phyloP scores from a whole-genome alignment of 495 filamentous ascomycete genomes.

The Penicillium canariense region DNA sequence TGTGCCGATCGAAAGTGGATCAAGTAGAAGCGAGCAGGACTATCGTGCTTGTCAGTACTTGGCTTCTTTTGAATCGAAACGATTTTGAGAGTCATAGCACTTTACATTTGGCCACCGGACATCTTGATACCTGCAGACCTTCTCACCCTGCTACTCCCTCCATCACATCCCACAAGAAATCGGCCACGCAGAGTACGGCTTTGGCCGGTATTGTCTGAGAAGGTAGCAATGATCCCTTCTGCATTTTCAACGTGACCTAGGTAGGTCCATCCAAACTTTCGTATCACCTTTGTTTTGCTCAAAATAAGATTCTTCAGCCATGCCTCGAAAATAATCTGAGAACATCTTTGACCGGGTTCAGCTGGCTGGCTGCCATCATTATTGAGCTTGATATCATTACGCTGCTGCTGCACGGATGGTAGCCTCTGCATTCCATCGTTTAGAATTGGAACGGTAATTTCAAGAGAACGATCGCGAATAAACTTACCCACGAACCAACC shows the following conservation, averaged over 20 bases:
- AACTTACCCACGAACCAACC: constrained; percentile 11
- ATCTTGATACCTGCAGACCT: constrained; percentile 18
- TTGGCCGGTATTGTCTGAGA: constrained; percentile 10
- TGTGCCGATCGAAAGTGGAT: constrained; percentile 34
- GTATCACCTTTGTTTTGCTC: constrained; percentile 1
- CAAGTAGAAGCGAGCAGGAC: constrained; percentile 20
- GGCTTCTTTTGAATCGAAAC: no score
- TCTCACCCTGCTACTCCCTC: constrained; percentile 23
- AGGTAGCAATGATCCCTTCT: constrained; percentile 10
- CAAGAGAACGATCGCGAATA: not conserved
- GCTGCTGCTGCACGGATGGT: not conserved
- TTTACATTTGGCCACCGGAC: constrained; percentile 25
- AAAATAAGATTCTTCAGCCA: constrained; percentile 14
- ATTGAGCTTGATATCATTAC: not conserved
- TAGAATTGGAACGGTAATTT: no score
- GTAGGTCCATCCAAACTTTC: constrained; percentile 16
- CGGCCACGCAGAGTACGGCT: constrained; percentile 6
- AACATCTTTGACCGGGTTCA: constrained; percentile 20
- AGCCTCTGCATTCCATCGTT: no score
- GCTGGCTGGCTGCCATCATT: constrained; percentile 15
- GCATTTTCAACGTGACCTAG: constrained; percentile 12
- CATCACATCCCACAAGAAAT: constrained; percentile 29
- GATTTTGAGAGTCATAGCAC: constrained; percentile 13
- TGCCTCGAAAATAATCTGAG: constrained; percentile 21
- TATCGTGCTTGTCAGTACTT: no score